These are phyloP conservation scores for Leucosporidium yakuticum DNA, from an alignment of 768 basidiomycete genomes.

Conservation along the genomic window DNA sequence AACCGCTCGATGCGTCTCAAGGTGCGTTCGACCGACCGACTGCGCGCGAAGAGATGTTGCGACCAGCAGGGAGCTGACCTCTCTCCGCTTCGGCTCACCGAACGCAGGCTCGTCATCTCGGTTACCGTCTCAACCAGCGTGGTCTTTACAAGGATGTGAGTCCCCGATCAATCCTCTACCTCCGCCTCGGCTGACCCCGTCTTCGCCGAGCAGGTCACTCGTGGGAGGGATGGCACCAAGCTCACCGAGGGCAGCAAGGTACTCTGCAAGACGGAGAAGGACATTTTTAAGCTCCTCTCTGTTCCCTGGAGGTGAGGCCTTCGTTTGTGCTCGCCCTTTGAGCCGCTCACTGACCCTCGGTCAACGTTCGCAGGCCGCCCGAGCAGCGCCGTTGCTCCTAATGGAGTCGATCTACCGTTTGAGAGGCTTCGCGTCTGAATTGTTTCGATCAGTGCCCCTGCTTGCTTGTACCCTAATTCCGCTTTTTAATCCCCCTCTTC, in stretches of 20 bases:
- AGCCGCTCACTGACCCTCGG: too few species aligned
- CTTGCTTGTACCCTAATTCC: too few species aligned
- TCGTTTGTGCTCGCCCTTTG: too few species aligned
- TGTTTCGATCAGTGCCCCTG: too few species aligned
- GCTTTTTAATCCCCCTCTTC: too few species aligned
- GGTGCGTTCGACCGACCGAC: neutral
- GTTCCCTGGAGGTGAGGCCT: neutral
- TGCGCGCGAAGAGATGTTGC: too few species aligned
- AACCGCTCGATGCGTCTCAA: slow-evolving; percentile 42
- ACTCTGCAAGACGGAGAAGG: slow-evolving; percentile 6
- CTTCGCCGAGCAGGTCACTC: too few species aligned
- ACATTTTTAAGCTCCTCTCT: slow-evolving; percentile 8
- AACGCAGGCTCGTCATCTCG: slow-evolving; percentile 41
- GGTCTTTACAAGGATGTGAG: slow-evolving; percentile 41
- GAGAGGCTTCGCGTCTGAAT: too few species aligned
- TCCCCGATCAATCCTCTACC: neutral
- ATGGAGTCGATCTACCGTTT: too few species aligned
- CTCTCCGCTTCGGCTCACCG: neutral
- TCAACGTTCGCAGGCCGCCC: too few species aligned
- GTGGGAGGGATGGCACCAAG: slow-evolving; percentile 39
- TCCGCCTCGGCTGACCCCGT: too few species aligned
- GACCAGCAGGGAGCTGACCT: neutral
- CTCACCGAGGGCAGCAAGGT: slow-evolving; percentile 40
- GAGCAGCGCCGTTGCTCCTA: too few species aligned
- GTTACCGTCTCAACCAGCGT: slow-evolving; percentile 44